Conservation (phyloP, 202 grass and related monocot species). For the Bolboschoenoplectus hybrid region DNA sequence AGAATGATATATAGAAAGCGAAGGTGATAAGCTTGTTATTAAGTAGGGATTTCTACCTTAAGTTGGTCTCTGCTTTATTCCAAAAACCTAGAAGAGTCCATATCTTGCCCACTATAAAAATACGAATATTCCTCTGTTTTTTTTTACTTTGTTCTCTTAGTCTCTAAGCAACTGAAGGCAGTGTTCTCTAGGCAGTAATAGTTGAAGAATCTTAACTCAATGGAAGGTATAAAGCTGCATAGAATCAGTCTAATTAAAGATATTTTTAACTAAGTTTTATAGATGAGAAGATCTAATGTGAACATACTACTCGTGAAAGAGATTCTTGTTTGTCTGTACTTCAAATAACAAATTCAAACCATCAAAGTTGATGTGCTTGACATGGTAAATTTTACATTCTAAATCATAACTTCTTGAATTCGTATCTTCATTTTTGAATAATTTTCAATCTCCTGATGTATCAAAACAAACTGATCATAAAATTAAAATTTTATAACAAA, state of each 20-base stretch:
- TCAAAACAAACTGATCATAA: no score
- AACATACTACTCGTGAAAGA: neutral
- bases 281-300: no score
- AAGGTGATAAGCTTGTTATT: neutral
- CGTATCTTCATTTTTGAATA: no score
- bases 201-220: neutral
- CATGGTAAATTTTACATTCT: no score
- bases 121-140: neutral
- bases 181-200: neutral
- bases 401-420: no score
- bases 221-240: conserved; percentile 8
- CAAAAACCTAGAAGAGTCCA: neutral
- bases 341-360: neutral
- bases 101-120: neutral
- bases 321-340: no score
- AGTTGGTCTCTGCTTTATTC: neutral
- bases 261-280: neutral
- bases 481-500: no score
- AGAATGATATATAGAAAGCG: neutral
- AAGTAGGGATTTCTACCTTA: neutral
- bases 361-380: no score
- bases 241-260: neutral
- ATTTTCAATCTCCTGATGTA: no score
- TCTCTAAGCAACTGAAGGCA: conserved; percentile 11
- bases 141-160: neutral